Evolutionary conservation across 2,329 filamentous ascomycete species (phyloP).

Genomic region (Penicillium sp.): DNA sequence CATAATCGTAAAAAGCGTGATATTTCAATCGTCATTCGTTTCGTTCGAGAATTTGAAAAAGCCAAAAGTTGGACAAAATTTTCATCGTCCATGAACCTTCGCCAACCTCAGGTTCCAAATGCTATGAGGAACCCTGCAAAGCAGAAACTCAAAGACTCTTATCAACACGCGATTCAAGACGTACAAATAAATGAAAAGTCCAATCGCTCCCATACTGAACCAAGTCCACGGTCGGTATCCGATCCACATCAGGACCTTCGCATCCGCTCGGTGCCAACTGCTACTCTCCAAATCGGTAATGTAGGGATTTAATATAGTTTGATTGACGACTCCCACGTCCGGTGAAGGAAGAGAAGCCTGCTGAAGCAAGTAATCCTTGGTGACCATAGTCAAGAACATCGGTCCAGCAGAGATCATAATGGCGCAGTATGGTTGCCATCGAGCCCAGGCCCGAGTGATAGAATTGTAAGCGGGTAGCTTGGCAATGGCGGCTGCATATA

Average conservation of each 20-base stretch:
- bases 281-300: constrained; percentile 1
- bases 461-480: constrained; percentile 1
- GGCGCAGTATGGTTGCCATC: constrained; percentile 8
- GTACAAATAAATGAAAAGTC: not conserved
- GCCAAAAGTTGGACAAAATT: not conserved
- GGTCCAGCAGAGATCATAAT: constrained; percentile 10
- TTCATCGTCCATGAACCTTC: not conserved
- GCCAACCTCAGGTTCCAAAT: not conserved
- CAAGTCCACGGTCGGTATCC: constrained; percentile 3
- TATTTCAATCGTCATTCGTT: too few relatives aligned
- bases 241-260: constrained; percentile 4
- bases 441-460: constrained; percentile 4
- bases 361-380: constrained; percentile 4
- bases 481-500: constrained; percentile 1
- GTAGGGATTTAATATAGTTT: constrained; percentile 2
- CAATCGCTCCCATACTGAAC: constrained; percentile 2
- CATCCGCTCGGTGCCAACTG: constrained; percentile 4
- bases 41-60: too few relatives aligned
- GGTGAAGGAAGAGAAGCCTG: not conserved
- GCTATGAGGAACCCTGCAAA: not conserved
- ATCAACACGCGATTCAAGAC: not conserved
- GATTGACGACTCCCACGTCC: not conserved
- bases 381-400: constrained; percentile 8
- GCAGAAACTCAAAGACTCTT: not conserved
- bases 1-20: too few relatives aligned